Evolutionary conservation across 129 eudicot genomes (phyloP).

Genomic region (Kitagawia praeruptora): DNA sequence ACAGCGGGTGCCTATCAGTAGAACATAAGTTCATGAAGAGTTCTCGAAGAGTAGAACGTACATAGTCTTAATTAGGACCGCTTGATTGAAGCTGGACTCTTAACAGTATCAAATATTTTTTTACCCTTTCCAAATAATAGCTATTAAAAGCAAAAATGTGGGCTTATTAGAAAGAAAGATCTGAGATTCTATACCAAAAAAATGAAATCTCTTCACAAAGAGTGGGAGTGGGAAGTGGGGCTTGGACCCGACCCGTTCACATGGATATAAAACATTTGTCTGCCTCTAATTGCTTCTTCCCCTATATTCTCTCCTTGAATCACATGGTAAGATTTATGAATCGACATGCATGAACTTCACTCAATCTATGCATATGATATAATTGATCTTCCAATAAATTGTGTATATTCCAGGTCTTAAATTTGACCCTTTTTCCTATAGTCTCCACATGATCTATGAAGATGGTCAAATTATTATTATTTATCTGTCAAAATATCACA

Average conservation of each 20-base stretch:
- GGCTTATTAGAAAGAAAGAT: conserved; percentile 23
- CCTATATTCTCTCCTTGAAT: conserved; percentile 14
- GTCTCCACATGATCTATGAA: neutral
- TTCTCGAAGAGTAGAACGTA: too few species aligned
- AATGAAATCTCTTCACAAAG: conserved; percentile 15
- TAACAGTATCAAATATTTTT: too few species aligned
- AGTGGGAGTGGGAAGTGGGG: conserved; percentile 29
- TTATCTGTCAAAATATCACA: neutral
- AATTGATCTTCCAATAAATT: neutral
- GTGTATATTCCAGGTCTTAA: neutral
- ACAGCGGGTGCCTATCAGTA: too few species aligned
- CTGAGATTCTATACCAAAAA: conserved; percentile 8
- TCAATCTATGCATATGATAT: conserved; percentile 8
- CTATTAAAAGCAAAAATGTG: conserved; percentile 25
- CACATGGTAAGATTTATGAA: conserved; percentile 29
- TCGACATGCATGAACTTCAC: conserved; percentile 22
- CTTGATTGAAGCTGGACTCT: too few species aligned
- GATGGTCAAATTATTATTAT: neutral
- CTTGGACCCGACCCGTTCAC: conserved; percentile 47
- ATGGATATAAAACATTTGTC: conserved; percentile 35
- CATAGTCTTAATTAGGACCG: too few species aligned
- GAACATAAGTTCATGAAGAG: too few species aligned
- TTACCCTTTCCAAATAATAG: neutral
- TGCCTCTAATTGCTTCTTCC: conserved; percentile 20
- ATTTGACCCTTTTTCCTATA: neutral